Percentiles rank a stretch among this genome's conserved stretches.
Conservation (phyloP, 139 green algal genomes). For the Spirogloea muscicola region DNA sequence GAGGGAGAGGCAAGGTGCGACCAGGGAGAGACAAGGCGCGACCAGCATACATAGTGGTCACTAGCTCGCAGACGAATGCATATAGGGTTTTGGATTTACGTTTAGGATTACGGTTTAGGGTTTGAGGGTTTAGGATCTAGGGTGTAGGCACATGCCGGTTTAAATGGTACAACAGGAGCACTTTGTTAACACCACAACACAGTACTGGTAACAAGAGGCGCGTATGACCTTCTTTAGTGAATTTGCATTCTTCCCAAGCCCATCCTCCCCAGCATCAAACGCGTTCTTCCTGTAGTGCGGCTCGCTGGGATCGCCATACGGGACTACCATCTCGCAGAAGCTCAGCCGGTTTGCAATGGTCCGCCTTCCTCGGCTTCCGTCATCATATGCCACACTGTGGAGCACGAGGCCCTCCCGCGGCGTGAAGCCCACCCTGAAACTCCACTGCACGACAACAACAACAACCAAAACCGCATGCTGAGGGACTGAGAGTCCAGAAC, state of each 20-base stretch:
- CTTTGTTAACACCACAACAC: too few relatives aligned
- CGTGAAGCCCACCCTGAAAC: conserved; percentile 80
- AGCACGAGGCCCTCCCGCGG: conserved; percentile 85
- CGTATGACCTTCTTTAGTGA: conserved; percentile 34
- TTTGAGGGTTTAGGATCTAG: too few relatives aligned
- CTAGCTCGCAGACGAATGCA: too few relatives aligned
- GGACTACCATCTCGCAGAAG: conserved; percentile 87
- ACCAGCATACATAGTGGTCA: too few relatives aligned
- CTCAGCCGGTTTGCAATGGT: conserved; percentile 70
- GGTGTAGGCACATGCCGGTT: too few relatives aligned
- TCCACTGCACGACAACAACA: conserved; percentile 65
- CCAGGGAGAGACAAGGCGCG: too few relatives aligned
- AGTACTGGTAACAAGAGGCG: too few relatives aligned
- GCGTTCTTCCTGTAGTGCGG: conserved; percentile 79
- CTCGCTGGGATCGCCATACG: conserved; percentile 65
- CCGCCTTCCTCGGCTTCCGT: conserved; percentile 56
- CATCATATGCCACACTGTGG: conserved; percentile 56
- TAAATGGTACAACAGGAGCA: too few relatives aligned
- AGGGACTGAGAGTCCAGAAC: too few relatives aligned
- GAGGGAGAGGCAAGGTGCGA: too few relatives aligned
- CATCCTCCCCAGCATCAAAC: conserved; percentile 80
- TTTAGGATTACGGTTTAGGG: too few relatives aligned
- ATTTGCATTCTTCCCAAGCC: conserved; percentile 52
- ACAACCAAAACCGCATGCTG: conserved; percentile 9
- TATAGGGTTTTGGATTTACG: too few relatives aligned